Evolutionary conservation across 1,139 yeast genomes (phyloP), one percentile per base, ranked within the genome.

Genomic region (Hansenula sp.): DNA sequence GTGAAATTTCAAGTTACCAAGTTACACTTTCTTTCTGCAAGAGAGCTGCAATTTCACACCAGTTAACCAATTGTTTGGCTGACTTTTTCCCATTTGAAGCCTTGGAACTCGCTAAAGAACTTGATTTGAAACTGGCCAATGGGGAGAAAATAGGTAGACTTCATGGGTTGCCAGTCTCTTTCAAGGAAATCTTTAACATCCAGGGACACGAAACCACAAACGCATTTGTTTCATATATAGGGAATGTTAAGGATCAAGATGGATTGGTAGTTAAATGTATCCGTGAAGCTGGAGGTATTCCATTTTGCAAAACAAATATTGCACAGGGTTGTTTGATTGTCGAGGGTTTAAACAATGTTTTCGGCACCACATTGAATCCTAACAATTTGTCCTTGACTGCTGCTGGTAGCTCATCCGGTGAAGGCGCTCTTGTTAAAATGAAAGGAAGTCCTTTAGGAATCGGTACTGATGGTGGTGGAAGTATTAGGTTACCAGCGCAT

Each of bases 111-210:
- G 85, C 84, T 12, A 58, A 71, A 54, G 67, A 62, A 47, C 66
- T 79, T 51, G 85, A 80, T 55, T 71, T 66, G 5, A 71, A 77
- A 54, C 68, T 67, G 42, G 62, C 70, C 41, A 63, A 71, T 44
- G 88, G 88, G 28, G 75, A 79, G 55, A 66, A 81, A 0, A 63
- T 79, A 44, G 91, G 91, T 38, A 87, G 88, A 7, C 84, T 35
- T 15, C 33, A 30, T 30, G 33, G 33, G n/a, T n/a, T 30, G 7
- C 33, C 33, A 30, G 15, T 30, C 17, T 81, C 89, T 1, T 65
- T 84, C 46, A 84, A 84, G 57, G 91, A 84, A 62, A 72, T 71
- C 46, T 60, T 73, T 40, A 69, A 71, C 45, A 88, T 82, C 54
- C 75, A 81, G 66, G 72, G 75, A 48, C 76, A 70, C 56, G 72